Percentiles rank a stretch among this genome's conserved stretches.
These are phyloP conservation scores for Penicillium sp. DNA, from an alignment of 2,329 filamentous ascomycete species.

Conservation along the genomic window DNA sequence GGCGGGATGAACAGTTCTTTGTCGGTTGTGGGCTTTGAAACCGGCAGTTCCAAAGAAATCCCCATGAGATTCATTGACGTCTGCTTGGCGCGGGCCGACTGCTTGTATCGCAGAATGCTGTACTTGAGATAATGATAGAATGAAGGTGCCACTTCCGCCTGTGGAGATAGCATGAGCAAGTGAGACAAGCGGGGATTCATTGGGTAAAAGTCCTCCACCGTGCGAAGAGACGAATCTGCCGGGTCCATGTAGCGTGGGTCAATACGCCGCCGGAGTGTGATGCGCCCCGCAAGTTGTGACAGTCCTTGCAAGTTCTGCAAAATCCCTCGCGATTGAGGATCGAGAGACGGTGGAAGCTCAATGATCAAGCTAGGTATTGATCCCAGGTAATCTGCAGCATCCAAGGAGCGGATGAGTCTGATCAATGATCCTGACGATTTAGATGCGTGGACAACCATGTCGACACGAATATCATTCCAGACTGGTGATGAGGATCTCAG, in stretches of 20 bases:
- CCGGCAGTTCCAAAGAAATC: conserved; percentile 72
- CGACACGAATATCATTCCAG: conserved; percentile 74
- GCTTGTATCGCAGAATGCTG: conserved; percentile 68
- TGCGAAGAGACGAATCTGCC: conserved; percentile 67
- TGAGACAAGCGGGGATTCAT: conserved; percentile 60
- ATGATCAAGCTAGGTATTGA: conserved; percentile 71
- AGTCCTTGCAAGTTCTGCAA: conserved; percentile 67
- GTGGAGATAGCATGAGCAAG: conserved; percentile 76
- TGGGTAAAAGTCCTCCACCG: conserved; percentile 87
- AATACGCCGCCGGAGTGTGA: conserved; percentile 73
- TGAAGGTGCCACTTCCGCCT: conserved; percentile 71
- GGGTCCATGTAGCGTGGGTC: conserved; percentile 55
- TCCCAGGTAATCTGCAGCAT: conserved; percentile 69
- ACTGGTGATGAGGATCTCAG: conserved; percentile 42
- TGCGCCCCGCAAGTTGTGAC: conserved; percentile 43
- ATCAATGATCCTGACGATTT: conserved; percentile 69
- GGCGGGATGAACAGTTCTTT: conserved; percentile 53
- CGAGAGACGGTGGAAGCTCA: conserved; percentile 70
- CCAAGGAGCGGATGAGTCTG: conserved; percentile 70
- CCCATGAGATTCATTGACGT: conserved; percentile 61
- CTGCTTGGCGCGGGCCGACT: conserved; percentile 54
- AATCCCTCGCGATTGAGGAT: conserved; percentile 60
- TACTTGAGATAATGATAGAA: conserved; percentile 88
- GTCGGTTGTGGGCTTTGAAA: conserved; percentile 52
- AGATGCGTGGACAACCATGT: conserved; percentile 76